Percentiles rank a stretch among this genome's conserved stretches.
Conservation (phyloP, 495 filamentous ascomycete genomes). For the Trichoderma parareesei region DNA sequence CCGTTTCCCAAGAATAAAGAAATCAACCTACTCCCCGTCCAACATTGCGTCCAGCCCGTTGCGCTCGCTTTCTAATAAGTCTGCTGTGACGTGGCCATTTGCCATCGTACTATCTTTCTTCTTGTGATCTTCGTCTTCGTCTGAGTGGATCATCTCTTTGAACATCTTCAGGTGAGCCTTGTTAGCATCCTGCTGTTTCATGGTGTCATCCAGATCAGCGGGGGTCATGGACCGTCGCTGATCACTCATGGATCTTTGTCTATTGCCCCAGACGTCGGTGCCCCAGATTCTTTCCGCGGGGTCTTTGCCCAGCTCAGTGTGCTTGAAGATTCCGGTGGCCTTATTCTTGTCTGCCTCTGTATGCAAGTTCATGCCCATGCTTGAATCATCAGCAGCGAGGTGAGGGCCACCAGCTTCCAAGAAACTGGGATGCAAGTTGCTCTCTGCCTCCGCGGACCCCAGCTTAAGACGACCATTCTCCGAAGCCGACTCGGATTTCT, state of each 20-base stretch:
- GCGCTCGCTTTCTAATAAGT: conserved; percentile 29
- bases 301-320: conserved; percentile 31
- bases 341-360: conserved; percentile 25
- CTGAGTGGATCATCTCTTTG: conserved; percentile 41
- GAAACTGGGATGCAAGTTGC: conserved; percentile 26
- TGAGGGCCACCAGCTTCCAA: conserved; percentile 29
- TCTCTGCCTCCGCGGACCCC: conserved; percentile 20
- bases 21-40: conserved; percentile 13
- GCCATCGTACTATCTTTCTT: conserved; percentile 21
- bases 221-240: conserved; percentile 18
- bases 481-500: conserved; percentile 20
- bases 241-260: conserved; percentile 12
- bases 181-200: conserved; percentile 31
- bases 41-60: conserved; percentile 25
- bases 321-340: conserved; percentile 30
- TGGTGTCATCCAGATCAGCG: conserved; percentile 21
- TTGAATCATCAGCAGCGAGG: conserved; percentile 24
- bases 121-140: conserved; percentile 37
- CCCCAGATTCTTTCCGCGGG: conserved; percentile 36
- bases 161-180: conserved; percentile 43
- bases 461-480: conserved; percentile 21
- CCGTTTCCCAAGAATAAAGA: background rate
- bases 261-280: conserved; percentile 22
- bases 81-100: conserved; percentile 24
- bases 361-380: conserved; percentile 11